A percentile compares a stretch with the other conserved stretches of the same genome.
These are phyloP conservation scores for Lepraria neglecta DNA, from an alignment of 495 filamentous ascomycete species.

Conservation along the genomic window DNA sequence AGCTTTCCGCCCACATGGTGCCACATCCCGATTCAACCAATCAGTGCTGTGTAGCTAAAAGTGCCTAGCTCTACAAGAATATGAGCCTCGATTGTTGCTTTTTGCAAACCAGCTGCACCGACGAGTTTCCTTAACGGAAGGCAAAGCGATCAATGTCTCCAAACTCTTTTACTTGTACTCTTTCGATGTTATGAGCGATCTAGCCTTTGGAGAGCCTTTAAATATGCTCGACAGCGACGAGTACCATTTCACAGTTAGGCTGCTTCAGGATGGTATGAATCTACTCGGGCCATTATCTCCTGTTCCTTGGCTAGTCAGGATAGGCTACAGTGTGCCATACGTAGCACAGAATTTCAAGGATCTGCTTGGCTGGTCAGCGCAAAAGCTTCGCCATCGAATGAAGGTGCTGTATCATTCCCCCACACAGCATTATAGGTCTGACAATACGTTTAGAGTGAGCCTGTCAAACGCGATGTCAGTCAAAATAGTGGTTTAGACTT, in stretches of 20 bases:
- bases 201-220: slow-evolving; percentile 66
- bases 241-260: slow-evolving; percentile 52
- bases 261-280: slow-evolving; percentile 23
- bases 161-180: slow-evolving; percentile 42
- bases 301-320: slow-evolving; percentile 27
- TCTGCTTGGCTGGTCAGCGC: no score
- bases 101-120: background rate
- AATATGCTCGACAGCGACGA: slow-evolving; percentile 56
- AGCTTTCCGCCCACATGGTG: background rate
- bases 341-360: slow-evolving; percentile 19
- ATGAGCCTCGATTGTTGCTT: background rate
- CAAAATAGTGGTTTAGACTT: no score
- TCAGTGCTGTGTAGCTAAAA: no score
- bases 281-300: slow-evolving; percentile 24
- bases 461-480: slow-evolving; percentile 30
- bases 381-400: no score
- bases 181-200: slow-evolving; percentile 68
- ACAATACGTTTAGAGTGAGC: no score
- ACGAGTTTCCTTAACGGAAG: slow-evolving; percentile 26
- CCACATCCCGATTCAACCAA: no score
- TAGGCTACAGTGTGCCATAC: slow-evolving; percentile 22
- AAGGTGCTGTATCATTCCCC: no score
- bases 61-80: background rate
- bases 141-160: slow-evolving; percentile 36
- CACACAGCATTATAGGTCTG: no score